A percentile compares a stretch with the other conserved stretches of the same genome.
These are phyloP conservation scores for Mytilinidion resinicola DNA, from an alignment of 495 filamentous ascomycete genomes.

Conservation along the genomic window DNA sequence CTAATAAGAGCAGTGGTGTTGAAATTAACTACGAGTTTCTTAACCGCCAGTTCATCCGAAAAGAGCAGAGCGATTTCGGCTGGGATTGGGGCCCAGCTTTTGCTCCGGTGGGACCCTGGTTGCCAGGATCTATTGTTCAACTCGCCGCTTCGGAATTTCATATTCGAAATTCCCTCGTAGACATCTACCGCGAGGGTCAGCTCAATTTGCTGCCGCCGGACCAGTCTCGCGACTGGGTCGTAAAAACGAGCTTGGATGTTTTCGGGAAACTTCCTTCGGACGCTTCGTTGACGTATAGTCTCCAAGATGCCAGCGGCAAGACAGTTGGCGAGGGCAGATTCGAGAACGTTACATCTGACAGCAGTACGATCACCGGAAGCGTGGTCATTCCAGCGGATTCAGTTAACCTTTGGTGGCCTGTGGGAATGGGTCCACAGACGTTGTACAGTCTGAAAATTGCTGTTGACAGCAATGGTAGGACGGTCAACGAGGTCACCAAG, in stretches of 20 bases:
- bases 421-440: slow-evolving; percentile 51
- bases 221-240: slow-evolving; percentile 57
- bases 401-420: slow-evolving; percentile 61
- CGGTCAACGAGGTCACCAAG: slow-evolving; percentile 47
- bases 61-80: slow-evolving; percentile 65
- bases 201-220: slow-evolving; percentile 55
- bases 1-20: slow-evolving; percentile 9
- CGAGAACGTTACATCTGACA: slow-evolving; percentile 40
- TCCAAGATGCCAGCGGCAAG: slow-evolving; percentile 46
- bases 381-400: slow-evolving; percentile 39
- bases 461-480: slow-evolving; percentile 32
- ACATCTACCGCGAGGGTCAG: slow-evolving; percentile 56
- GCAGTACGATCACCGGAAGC: slow-evolving; percentile 48
- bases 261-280: slow-evolving; percentile 47
- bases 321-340: slow-evolving; percentile 44
- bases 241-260: slow-evolving; percentile 64
- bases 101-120: slow-evolving; percentile 61
- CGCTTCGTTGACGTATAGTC: slow-evolving; percentile 45
- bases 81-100: slow-evolving; percentile 70
- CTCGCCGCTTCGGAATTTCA: slow-evolving; percentile 44
- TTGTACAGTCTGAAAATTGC: slow-evolving; percentile 56
- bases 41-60: slow-evolving; percentile 58
- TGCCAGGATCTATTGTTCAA: slow-evolving; percentile 54
- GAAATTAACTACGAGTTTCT: slow-evolving; percentile 45
- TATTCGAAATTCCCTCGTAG: slow-evolving; percentile 53